Conservation (phyloP, 148 eudicot species). For the Fagopyrum homotropicum region DNA sequence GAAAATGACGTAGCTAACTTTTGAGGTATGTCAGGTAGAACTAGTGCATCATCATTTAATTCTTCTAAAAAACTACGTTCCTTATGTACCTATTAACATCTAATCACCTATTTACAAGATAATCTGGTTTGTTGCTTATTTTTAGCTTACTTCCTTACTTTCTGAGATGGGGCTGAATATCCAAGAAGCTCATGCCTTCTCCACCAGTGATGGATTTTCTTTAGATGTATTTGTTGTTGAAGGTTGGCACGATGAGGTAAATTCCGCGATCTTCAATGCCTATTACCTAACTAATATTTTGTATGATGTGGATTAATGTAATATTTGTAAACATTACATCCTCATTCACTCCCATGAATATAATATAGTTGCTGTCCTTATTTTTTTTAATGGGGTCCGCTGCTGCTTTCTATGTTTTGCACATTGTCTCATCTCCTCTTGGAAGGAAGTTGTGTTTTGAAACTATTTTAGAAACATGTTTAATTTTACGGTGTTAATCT, state of each 20-base stretch:
- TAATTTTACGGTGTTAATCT: too few relatives aligned
- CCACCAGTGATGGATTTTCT: slow-evolving; percentile 80
- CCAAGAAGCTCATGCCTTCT: slow-evolving; percentile 95
- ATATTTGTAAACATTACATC: not conserved
- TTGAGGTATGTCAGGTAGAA: not conserved
- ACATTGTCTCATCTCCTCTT: not conserved
- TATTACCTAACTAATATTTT: not conserved
- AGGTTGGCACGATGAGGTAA: slow-evolving; percentile 69
- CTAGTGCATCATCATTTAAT: not conserved
- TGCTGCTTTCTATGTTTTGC: not conserved
- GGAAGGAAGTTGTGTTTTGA: too few relatives aligned
- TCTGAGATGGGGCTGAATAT: slow-evolving; percentile 83
- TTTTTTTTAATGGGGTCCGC: not conserved
- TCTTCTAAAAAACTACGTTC: not conserved
- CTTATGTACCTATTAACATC: not conserved
- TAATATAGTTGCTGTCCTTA: not conserved
- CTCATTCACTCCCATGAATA: not conserved
- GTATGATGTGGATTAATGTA: not conserved
- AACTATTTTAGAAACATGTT: too few relatives aligned
- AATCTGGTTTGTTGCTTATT: slow-evolving; percentile 19
- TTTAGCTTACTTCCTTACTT: slow-evolving; percentile 77
- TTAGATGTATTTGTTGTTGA: slow-evolving; percentile 90
- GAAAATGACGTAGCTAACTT: not conserved
- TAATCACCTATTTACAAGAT: not conserved
- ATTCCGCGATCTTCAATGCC: not conserved